These are phyloP conservation scores for Coemansia sp. DNA, from an alignment of 371 early-diverging fungal species.

Conservation along the genomic window DNA sequence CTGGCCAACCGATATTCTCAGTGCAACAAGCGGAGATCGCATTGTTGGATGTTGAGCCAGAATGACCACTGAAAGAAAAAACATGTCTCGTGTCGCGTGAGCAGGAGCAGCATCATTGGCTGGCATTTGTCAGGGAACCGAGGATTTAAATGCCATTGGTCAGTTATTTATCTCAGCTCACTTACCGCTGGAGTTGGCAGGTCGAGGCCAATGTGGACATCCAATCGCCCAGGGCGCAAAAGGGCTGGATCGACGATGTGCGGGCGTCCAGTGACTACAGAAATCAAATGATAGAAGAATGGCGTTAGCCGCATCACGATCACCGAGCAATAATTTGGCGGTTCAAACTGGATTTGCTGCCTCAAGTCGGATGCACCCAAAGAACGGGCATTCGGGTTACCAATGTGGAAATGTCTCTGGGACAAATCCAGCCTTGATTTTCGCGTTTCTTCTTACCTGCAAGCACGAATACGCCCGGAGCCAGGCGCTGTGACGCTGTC, in stretches of 20 bases:
- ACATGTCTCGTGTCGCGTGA: neutral
- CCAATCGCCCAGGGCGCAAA: constrained; percentile 97
- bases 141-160: neutral
- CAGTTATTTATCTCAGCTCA: neutral
- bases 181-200: constrained; percentile 68
- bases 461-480: constrained; percentile 67
- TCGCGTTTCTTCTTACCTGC: constrained; percentile 58
- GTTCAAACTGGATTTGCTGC: neutral
- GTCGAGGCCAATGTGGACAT: constrained; percentile 95
- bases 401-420: neutral
- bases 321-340: neutral
- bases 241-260: constrained; percentile 97
- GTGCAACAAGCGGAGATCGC: neutral
- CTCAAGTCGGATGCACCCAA: neutral
- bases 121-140: neutral
- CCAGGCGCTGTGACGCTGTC: constrained; percentile 39
- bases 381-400: neutral
- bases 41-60: neutral
- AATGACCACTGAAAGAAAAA: neutral
- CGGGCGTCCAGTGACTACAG: constrained; percentile 86
- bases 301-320: no score
- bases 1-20: constrained; percentile 1
- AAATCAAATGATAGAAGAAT: neutral
- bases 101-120: constrained; percentile 2
- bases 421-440: neutral